phyloP scores from a whole-genome alignment of 768 basidiomycete species.

The Boletus sp. region DNA sequence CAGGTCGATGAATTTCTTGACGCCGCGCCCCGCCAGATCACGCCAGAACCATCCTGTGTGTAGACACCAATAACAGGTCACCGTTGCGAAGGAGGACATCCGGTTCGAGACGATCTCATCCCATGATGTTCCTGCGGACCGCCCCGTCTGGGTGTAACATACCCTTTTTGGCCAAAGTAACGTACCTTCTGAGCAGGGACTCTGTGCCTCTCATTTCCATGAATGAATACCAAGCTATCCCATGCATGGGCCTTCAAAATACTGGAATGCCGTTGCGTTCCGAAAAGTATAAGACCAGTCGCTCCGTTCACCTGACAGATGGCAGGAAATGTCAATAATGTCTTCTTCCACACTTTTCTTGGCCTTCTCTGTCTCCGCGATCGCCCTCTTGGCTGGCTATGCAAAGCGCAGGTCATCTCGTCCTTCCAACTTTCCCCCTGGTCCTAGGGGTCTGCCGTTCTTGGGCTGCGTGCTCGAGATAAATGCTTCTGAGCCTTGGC shows the following conservation, averaged over 20 bases:
- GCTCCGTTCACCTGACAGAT: not conserved
- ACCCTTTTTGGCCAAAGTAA: not conserved
- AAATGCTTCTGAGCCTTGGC: constrained; percentile 27
- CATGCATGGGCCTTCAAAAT: constrained; percentile 2
- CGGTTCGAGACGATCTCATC: not conserved
- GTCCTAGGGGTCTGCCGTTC: constrained; percentile 31
- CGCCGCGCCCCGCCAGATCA: not conserved
- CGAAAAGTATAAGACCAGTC: constrained; percentile 15
- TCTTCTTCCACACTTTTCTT: constrained; percentile 6
- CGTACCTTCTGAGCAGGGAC: not conserved
- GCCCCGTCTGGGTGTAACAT: not conserved
- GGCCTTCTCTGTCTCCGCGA: not conserved
- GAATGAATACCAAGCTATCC: constrained; percentile 8
- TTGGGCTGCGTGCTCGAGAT: constrained; percentile 28
- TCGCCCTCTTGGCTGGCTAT: constrained; percentile 9
- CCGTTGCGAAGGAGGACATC: not conserved
- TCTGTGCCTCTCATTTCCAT: constrained; percentile 7
- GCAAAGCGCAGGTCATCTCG: constrained; percentile 10
- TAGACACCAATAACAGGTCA: not conserved
- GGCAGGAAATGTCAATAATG: constrained; percentile 4
- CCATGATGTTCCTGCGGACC: not conserved
- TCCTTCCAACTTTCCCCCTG: constrained; percentile 22
- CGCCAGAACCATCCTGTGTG: not conserved
- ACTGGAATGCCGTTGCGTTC: not conserved
- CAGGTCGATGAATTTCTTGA: not conserved